A percentile compares a stretch with the other conserved stretches of the same genome.
phyloP scores from a whole-genome alignment of 192 early-diverging fungal species.

The Linnemannia hyalina region DNA sequence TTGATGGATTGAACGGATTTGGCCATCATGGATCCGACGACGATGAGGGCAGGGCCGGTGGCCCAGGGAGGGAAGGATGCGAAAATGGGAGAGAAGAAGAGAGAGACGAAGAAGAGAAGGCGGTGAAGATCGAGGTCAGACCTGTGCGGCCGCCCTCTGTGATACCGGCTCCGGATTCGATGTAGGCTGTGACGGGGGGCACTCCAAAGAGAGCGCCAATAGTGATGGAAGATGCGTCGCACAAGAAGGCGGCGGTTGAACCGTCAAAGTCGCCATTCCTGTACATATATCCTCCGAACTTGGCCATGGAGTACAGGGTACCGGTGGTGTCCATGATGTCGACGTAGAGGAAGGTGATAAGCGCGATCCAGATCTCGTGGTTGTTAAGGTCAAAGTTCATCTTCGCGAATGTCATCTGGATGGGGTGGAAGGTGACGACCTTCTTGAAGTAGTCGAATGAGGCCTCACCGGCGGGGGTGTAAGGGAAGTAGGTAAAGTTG shows the following conservation, averaged over 20 bases:
- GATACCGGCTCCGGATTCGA: conserved; percentile 86
- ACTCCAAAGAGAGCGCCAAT: conserved; percentile 77
- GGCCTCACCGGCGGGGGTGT: conserved; percentile 68
- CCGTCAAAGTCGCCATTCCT: conserved; percentile 79
- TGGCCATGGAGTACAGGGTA: conserved; percentile 85
- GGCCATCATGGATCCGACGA: conserved; percentile 87
- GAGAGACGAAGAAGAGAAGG: conserved; percentile 78
- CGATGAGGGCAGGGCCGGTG: conserved; percentile 84
- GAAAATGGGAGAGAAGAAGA: conserved; percentile 90
- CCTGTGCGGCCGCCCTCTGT: conserved; percentile 84
- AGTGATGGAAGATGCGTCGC: conserved; percentile 73
- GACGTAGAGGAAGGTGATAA: conserved; percentile 86
- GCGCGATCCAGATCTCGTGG: conserved; percentile 79
- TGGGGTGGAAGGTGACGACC: conserved; percentile 71
- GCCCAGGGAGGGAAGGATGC: conserved; percentile 89
- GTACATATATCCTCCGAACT: conserved; percentile 81
- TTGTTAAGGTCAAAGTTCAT: conserved; percentile 72
- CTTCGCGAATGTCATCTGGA: conserved; percentile 63
- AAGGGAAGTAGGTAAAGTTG: conserved; percentile 79
- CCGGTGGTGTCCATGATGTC: conserved; percentile 89
- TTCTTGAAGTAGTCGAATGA: conserved; percentile 77
- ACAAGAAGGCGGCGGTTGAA: conserved; percentile 77
- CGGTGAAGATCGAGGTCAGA: conserved; percentile 76
- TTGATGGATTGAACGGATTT: conserved; percentile 77
- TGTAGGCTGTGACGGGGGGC: conserved; percentile 79